Conservation (phyloP, 768 basidiomycete species). For the Clitopilus passeckerianus region DNA sequence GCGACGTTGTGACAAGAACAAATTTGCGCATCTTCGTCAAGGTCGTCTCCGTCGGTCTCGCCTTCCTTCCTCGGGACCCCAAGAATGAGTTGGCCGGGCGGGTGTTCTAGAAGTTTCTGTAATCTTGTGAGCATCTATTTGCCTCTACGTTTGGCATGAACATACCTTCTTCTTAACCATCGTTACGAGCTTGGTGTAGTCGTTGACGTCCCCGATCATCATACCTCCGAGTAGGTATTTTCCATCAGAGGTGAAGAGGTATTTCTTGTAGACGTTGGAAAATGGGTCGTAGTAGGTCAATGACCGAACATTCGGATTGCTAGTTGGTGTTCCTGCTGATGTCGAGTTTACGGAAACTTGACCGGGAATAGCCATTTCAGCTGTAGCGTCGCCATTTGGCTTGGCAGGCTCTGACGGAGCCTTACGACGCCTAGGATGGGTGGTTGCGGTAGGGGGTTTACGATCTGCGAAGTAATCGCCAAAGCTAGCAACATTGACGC, state of each 20-base stretch:
- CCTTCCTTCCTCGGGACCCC: conserved; percentile 41
- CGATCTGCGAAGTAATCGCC: conserved; percentile 71
- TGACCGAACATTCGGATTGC: conserved; percentile 13
- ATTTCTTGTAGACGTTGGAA: conserved; percentile 69
- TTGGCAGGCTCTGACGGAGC: neutral
- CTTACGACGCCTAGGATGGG: neutral
- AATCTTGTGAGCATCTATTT: neutral
- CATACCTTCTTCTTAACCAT: conserved; percentile 64
- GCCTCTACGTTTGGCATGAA: neutral
- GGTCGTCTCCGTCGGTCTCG: conserved; percentile 56
- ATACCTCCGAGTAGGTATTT: conserved; percentile 71
- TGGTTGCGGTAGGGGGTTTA: conserved; percentile 8
- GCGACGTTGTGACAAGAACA: conserved; percentile 71
- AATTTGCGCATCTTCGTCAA: conserved; percentile 69
- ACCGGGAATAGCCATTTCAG: neutral
- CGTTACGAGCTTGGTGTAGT: conserved; percentile 66
- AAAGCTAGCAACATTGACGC: conserved; percentile 56
- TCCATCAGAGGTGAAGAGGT: conserved; percentile 68
- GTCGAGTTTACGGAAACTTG: neutral
- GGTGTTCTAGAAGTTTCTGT: conserved; percentile 60
- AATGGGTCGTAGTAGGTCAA: conserved; percentile 72
- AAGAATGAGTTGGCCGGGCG: conserved; percentile 64
- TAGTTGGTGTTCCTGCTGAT: conserved; percentile 2
- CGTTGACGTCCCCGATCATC: conserved; percentile 72
- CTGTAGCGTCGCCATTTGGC: neutral